Evolutionary conservation across 2,329 filamentous ascomycete genomes (phyloP), one percentile per base, ranked within the genome.

Genomic region (Colletotrichum cordylinicola): DNA sequence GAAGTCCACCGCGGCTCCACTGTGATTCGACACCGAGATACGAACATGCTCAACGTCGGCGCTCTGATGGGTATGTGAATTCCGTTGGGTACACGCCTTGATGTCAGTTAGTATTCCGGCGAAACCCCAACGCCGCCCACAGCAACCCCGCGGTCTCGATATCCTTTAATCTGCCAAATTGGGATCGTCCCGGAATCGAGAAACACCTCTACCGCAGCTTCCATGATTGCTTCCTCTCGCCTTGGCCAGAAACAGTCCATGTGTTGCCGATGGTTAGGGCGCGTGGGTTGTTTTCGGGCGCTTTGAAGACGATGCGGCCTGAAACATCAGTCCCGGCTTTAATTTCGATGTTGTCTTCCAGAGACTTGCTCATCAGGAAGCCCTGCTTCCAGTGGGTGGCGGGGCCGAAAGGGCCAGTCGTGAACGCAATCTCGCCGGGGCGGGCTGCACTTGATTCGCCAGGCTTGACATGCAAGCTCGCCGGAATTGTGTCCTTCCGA

Each of bases 361-460:
- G 88, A 7, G 89, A 88, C 72, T 95, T 92, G 76, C 94, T 90
- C 68, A 98, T 86, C 76, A 96, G 87, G 29, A 98, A 87, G 2
- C 93, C 94, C 82, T 98, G 96, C 84, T 94, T 94, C 96, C 96
- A 98, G 85, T 98, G 96, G 9, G 96, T 98, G 77, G 93, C 90
- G 70, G 91, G 92, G 21, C 91, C 92, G 78, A 90, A 88, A 1
- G 96, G 96, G 0, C 96, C 95, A 2, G 96, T 98, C 9, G 96
- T 98, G 83, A 98, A 98, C 0, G 94, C 94, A n/a, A 95, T 89
- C 67, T 93, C 91, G 78, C 93, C 91, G 37, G 88, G 86, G 29
- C 84, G 80, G 81, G 88, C 86, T 78, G 90, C 89, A 7, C 83
- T 85, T 91, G 94, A 96, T 6, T 90, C 88, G 71, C 92, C 87